phyloP scores from a whole-genome alignment of 1,139 yeast genomes.

The Neolecta irregularis region DNA sequence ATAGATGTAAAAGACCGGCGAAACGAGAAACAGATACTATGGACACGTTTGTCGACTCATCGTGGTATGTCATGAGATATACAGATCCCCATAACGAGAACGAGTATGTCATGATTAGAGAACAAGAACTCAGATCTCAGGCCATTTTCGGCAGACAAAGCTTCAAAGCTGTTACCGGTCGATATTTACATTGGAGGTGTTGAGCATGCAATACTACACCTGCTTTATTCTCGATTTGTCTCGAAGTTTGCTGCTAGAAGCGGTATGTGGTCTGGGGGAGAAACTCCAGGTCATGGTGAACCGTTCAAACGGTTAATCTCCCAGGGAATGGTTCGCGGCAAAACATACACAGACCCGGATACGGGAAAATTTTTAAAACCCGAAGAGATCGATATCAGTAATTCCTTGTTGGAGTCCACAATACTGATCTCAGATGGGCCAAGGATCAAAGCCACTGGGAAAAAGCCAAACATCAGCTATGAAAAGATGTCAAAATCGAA shows the following conservation, averaged over 20 bases:
- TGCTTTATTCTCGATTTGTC: constrained; percentile 70
- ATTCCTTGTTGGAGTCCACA: constrained; percentile 15
- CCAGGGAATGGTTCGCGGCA: constrained; percentile 97
- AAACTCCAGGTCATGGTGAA: constrained; percentile 37
- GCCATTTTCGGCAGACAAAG: constrained; percentile 42
- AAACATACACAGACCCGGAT: constrained; percentile 56
- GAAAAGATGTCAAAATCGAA: constrained; percentile 97
- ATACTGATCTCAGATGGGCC: constrained; percentile 30
- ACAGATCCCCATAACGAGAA: constrained; percentile 50
- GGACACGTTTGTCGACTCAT: constrained; percentile 96
- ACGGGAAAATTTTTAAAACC: constrained; percentile 66
- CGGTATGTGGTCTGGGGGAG: constrained; percentile 41
- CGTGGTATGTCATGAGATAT: constrained; percentile 88
- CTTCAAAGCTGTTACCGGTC: constrained; percentile 53
- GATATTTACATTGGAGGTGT: constrained; percentile 89
- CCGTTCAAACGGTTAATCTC: constrained; percentile 70
- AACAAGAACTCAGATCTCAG: no score
- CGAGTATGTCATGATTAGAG: no score
- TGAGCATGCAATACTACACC: constrained; percentile 88
- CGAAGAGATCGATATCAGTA: constrained; percentile 39
- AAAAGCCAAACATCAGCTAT: constrained; percentile 39
- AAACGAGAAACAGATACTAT: constrained; percentile 89
- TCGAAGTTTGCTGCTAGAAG: constrained; percentile 57
- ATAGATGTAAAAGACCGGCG: constrained; percentile 59
- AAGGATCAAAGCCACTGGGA: constrained; percentile 35